phyloP scores from a whole-genome alignment of 257 asterid species.

The Thymus quinquecostatus region DNA sequence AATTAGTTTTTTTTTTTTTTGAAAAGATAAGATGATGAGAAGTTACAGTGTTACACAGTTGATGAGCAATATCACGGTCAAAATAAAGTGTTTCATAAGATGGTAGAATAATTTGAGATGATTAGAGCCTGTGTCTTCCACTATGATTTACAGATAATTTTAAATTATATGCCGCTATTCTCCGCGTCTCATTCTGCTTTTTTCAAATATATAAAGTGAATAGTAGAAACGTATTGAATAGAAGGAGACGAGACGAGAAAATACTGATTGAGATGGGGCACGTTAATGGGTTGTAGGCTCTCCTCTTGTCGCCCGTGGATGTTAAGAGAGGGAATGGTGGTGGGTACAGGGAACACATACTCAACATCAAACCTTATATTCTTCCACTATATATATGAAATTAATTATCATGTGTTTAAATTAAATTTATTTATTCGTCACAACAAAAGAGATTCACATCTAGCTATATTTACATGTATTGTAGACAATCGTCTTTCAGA shows the following conservation, averaged over 20 bases:
- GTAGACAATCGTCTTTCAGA: no score
- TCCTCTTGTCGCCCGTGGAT: conserved; percentile 29
- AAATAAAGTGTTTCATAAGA: conserved; percentile 20
- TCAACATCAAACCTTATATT: neutral
- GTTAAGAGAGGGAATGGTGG: conserved; percentile 24
- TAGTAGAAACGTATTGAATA: no score
- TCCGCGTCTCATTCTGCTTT: no score
- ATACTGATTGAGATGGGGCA: conserved; percentile 1
- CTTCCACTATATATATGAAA: conserved; percentile 24
- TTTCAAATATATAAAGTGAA: neutral
- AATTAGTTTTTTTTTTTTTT: no score
- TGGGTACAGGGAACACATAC: conserved; percentile 18
- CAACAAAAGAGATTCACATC: neutral
- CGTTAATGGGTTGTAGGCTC: conserved; percentile 37
- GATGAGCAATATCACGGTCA: neutral
- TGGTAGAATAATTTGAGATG: conserved; percentile 17
- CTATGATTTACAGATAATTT: conserved; percentile 24
- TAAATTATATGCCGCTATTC: neutral
- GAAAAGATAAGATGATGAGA: neutral
- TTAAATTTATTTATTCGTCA: conserved; percentile 1
- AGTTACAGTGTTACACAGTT: neutral
- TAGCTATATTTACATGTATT: neutral
- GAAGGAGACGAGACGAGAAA: neutral
- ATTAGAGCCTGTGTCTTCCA: conserved; percentile 3
- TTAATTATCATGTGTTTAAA: neutral